Conservation (phyloP, 169 alveolate genomes). For the Babesia ovis region DNA sequence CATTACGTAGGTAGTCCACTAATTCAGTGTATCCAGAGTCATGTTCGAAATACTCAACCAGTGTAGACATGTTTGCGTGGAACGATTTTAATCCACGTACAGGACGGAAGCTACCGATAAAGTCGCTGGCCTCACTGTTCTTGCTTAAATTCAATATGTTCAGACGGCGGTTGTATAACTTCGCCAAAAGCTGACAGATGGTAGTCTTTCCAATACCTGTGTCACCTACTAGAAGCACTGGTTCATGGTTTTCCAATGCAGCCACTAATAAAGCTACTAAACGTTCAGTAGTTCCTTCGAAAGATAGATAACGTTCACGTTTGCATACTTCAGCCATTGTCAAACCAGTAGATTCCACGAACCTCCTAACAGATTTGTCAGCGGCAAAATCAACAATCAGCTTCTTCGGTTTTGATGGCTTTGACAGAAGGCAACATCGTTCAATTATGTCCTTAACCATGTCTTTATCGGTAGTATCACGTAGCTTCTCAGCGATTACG, state of each 20-base stretch:
- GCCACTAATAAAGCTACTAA: slow-evolving; percentile 87
- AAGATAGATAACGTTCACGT: slow-evolving; percentile 60
- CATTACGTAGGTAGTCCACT: slow-evolving; percentile 12
- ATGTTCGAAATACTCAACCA: slow-evolving; percentile 51
- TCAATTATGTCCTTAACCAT: slow-evolving; percentile 74
- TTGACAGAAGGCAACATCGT: slow-evolving; percentile 59
- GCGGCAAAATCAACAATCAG: slow-evolving; percentile 56
- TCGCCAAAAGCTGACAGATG: slow-evolving; percentile 89
- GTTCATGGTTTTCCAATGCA: slow-evolving; percentile 92
- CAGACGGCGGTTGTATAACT: slow-evolving; percentile 67
- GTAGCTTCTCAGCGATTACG: slow-evolving; percentile 91
- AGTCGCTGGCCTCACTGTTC: slow-evolving; percentile 96
- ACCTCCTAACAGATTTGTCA: slow-evolving; percentile 62
- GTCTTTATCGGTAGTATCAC: slow-evolving; percentile 86
- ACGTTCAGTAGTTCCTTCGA: slow-evolving; percentile 78
- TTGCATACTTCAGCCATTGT: slow-evolving; percentile 38
- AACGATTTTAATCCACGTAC: slow-evolving; percentile 67
- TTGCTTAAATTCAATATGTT: slow-evolving; percentile 93
- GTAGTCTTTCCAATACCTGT: slow-evolving; percentile 99
- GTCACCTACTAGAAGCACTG: slow-evolving; percentile 98
- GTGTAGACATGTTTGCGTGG: slow-evolving; percentile 38
- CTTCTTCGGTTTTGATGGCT: slow-evolving; percentile 37
- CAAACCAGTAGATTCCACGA: slow-evolving; percentile 42
- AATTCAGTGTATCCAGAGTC: slow-evolving; percentile 17
- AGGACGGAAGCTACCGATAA: slow-evolving; percentile 93